Base-by-base conservation (phyloP, 345 rosid genomes). In the Euphorbia tirucalli region DNA sequence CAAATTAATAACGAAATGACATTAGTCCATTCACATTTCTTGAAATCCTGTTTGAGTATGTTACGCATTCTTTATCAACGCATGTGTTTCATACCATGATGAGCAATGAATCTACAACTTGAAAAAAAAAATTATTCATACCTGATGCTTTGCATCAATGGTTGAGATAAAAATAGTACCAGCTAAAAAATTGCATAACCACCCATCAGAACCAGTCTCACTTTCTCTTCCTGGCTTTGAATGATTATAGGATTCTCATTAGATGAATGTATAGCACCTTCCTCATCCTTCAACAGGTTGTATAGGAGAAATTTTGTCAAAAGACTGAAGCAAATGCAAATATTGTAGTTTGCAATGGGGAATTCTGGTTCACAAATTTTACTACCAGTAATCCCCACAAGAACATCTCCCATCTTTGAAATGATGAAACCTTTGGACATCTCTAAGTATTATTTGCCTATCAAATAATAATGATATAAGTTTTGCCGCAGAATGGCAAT, bases 401-500 rank as follows among this genome's bases (percentile, higher is more conserved):
- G 69, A 77, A 75, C 80, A 77, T 66, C 55, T 71, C 35, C 69
- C 80, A 49, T 66, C 63, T 66, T 77, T 70, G 64, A 77, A 76
- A 52, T 77, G 75, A 66, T 77, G 75, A 28, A 71, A 77, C 22
- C 65, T 61, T 16, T 77, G 72, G 1, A 77, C 66, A 61, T 77
- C 80, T 72, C 80, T 49, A 41, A 77, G 80, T 28, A 77, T 61
- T 60, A 77, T 77, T 60, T 71, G 55, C 64, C 80, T 77, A 7
- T 54, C 28, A 39, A 67, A 61, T 46, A 71, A 60, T 5, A 30
- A 49, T 10, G 72, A 77, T 66, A 77, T 61, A 21, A 66, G 61
- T 61, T 77, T 77, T n/a, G 75, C 80, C 39, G 80, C 76, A 77
- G 76, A 71, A 66, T 71, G 80, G 55, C 80, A 77, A 66, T 77